Conservation (phyloP, 1,284 basidiomycete species). For the Cryptococcus amylolentus region DNA sequence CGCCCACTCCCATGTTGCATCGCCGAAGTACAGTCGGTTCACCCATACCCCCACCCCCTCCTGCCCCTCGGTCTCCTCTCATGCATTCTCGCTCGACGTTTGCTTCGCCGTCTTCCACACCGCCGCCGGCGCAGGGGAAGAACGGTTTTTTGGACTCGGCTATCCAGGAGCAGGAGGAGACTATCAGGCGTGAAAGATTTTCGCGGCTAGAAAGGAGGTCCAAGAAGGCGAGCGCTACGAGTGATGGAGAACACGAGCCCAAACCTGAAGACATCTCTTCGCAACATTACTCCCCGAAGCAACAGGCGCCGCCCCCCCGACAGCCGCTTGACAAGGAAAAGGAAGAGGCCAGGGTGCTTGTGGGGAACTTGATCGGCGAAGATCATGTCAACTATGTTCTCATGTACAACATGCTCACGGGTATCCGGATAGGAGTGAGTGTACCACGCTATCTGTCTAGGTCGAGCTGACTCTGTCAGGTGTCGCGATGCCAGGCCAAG, state of each 20-base stretch:
- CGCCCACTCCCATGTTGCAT: constrained; percentile 6
- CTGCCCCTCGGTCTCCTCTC: constrained; percentile 29
- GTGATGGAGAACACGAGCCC: constrained; percentile 37
- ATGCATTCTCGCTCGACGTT: constrained; percentile 32
- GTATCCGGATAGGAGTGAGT: constrained; percentile 88
- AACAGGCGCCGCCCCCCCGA: constrained; percentile 26
- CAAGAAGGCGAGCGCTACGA: constrained; percentile 57
- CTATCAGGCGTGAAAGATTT: constrained; percentile 61
- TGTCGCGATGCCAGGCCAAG: constrained; percentile 95
- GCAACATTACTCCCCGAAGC: neutral
- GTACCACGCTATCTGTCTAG: neutral
- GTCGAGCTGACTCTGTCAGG: constrained; percentile 52
- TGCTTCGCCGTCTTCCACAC: neutral
- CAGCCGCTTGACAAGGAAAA: constrained; percentile 20
- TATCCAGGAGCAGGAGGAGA: constrained; percentile 77
- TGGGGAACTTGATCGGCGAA: constrained; percentile 94
- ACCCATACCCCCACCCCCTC: constrained; percentile 7
- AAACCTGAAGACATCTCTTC: constrained; percentile 32
- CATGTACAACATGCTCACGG: constrained; percentile 99
- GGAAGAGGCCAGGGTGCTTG: constrained; percentile 60
- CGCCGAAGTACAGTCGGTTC: constrained; percentile 38
- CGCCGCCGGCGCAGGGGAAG: constrained; percentile 29
- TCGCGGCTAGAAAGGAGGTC: constrained; percentile 59
- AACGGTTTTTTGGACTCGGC: constrained; percentile 55
- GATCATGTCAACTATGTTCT: constrained; percentile 97